These are phyloP conservation scores for Claviceps humidiphila DNA, from an alignment of 2,329 filamentous ascomycete species.

Conservation along the genomic window DNA sequence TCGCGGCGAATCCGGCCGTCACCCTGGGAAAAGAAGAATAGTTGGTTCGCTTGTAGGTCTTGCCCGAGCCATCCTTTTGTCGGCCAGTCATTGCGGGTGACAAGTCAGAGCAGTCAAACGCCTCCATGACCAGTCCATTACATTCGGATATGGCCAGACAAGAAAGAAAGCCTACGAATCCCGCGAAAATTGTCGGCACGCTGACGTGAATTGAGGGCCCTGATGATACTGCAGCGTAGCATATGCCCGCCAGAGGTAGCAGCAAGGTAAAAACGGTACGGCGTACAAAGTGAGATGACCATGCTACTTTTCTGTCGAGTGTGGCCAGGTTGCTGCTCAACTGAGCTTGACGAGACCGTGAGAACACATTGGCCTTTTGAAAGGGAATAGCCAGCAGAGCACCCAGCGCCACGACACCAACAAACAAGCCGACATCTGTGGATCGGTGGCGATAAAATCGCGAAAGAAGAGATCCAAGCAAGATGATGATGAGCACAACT, in stretches of 20 bases:
- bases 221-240: conserved; percentile 53
- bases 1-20: conserved; percentile 54
- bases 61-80: conserved; percentile 27
- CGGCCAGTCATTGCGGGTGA: conserved; percentile 55
- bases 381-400: conserved; percentile 59
- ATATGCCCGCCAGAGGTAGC: conserved; percentile 52
- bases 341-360: conserved; percentile 45
- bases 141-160: conserved; percentile 65
- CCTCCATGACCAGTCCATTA: conserved; percentile 66
- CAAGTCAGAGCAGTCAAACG: conserved; percentile 68
- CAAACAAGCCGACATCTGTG: conserved; percentile 52
- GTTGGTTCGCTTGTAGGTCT: conserved; percentile 41
- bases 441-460: conserved; percentile 52
- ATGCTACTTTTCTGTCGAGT: conserved; percentile 47
- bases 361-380: conserved; percentile 58
- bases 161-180: conserved; percentile 54
- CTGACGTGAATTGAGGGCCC: conserved; percentile 47
- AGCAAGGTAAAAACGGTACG: conserved; percentile 53
- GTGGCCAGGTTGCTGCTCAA: conserved; percentile 55
- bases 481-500: conserved; percentile 57
- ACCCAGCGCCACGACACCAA: conserved; percentile 53
- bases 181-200: conserved; percentile 54
- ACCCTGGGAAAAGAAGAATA: conserved; percentile 67
- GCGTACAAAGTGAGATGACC: conserved; percentile 61
- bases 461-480: conserved; percentile 60